phyloP scores from a whole-genome alignment of 768 basidiomycete genomes.

The Amanita polypyramis region DNA sequence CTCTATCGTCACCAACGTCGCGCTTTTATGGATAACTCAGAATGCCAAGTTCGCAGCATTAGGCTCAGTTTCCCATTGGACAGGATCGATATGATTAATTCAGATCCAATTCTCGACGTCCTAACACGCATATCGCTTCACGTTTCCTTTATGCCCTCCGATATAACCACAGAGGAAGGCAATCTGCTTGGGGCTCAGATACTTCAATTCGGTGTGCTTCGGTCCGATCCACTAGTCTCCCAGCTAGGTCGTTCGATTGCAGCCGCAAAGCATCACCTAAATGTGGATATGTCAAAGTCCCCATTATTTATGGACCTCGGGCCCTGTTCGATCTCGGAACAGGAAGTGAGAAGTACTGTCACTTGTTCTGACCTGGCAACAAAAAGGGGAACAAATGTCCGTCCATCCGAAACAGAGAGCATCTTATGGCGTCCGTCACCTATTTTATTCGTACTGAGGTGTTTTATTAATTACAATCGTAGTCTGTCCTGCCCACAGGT shows the following conservation, averaged over 20 bases:
- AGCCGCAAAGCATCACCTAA: slow-evolving; percentile 19
- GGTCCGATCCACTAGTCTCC: slow-evolving; percentile 16
- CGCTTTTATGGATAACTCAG: slow-evolving; percentile 19
- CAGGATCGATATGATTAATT: slow-evolving; percentile 20
- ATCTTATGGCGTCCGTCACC: slow-evolving; percentile 22
- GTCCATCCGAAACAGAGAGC: not conserved
- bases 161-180: slow-evolving; percentile 13
- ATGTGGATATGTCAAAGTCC: slow-evolving; percentile 10
- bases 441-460: slow-evolving; percentile 1
- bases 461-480: not conserved
- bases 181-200: slow-evolving; percentile 15
- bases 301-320: slow-evolving; percentile 32
- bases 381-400: slow-evolving; percentile 1
- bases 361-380: slow-evolving; percentile 2
- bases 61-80: slow-evolving; percentile 36
- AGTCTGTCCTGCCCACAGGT: slow-evolving; percentile 28
- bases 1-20: slow-evolving; percentile 32
- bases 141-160: slow-evolving; percentile 14
- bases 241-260: slow-evolving; percentile 17
- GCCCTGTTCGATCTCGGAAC: slow-evolving; percentile 25
- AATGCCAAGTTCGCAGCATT: slow-evolving; percentile 25
- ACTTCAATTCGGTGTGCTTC: slow-evolving; percentile 22
- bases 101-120: slow-evolving; percentile 17
- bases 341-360: not conserved
- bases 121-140: slow-evolving; percentile 17